Evolutionary conservation across 1,139 yeast species (phyloP), one percentile per base, ranked within the genome.

Genomic region (Saccharomycopsis hybrid): DNA sequence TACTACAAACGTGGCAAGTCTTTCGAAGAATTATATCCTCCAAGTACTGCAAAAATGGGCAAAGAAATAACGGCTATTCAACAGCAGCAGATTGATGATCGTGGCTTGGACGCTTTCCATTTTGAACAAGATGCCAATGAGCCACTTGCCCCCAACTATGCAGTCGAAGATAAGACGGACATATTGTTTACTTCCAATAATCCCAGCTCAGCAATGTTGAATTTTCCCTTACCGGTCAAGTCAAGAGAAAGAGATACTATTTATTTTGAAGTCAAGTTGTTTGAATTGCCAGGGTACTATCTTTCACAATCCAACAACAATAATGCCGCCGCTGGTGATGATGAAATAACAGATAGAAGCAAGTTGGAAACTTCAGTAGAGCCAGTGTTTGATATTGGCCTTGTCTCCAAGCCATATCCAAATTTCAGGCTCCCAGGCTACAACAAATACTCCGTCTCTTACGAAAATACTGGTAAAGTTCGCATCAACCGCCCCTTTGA

Each of bases 361-460:
- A n/a, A 39, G 4, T 32, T 33, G 4, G 37, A 41, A 3, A 28
- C 28, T 4, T 36, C 43, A 25, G 56, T 67, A 0, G 61, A 64
- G 51, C 64, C 87, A 25, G 65, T 71, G 49, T 63, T 88, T 48
- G 72, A 89, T 29, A 75, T 92, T 43, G 98, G 98, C 0, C 70
- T 90, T 33, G 78, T 85, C 9, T 85, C 97, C 0, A 85, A 82
- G 60, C 97, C 97, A 1, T 89, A 89, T 62, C 97, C 98, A 1
- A 71, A 81, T 47, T 92, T 89, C 65, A 73, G 96, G 57, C 71
- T 89, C 38, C 98, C 98, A 0, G 97, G 97, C 0, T 69, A 70
- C 58, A 82, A 85, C 59, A 78, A 81, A 49, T 87, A 84, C 63
- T 86, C 96, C 0, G 79, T 90, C 47, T 92, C 94, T 1, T 86